phyloP scores from a whole-genome alignment of 2,329 filamentous ascomycete genomes.

The Penicillium sp. region DNA sequence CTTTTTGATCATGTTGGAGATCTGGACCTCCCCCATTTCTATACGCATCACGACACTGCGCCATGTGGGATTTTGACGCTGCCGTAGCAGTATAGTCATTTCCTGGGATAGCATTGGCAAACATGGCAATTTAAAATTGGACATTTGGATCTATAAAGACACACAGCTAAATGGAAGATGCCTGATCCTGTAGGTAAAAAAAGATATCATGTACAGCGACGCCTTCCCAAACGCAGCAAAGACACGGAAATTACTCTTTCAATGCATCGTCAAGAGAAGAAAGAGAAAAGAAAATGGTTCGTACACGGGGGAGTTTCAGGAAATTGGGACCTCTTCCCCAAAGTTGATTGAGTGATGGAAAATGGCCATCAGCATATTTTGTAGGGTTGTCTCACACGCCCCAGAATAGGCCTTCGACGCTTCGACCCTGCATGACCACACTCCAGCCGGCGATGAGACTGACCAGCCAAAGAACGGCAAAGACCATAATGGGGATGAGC shows the following conservation, averaged over 20 bases:
- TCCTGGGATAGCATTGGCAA: not conserved
- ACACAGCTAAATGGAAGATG: conserved; percentile 1
- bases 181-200: conserved; percentile 9
- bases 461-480: conserved; percentile 58
- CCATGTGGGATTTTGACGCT: not conserved
- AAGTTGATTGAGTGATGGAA: not conserved
- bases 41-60: not conserved
- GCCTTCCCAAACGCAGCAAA: conserved; percentile 15
- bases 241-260: conserved; percentile 10
- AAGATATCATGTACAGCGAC: conserved; percentile 26
- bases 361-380: not conserved
- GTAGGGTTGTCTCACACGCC: conserved; percentile 31
- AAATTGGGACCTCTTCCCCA: not conserved
- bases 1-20: not conserved
- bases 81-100: not conserved
- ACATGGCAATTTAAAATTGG: not conserved
- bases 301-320: conserved; percentile 8
- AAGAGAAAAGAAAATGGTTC: conserved; percentile 7
- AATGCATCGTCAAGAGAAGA: conserved; percentile 17
- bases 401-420: conserved; percentile 45
- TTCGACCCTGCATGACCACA: conserved; percentile 44
- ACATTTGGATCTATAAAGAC: conserved; percentile 6
- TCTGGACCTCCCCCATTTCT: not conserved
- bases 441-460: conserved; percentile 49
- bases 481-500: conserved; percentile 59